Conservation (phyloP, 2,329 filamentous ascomycete species). For the Ophiostoma montium region DNA sequence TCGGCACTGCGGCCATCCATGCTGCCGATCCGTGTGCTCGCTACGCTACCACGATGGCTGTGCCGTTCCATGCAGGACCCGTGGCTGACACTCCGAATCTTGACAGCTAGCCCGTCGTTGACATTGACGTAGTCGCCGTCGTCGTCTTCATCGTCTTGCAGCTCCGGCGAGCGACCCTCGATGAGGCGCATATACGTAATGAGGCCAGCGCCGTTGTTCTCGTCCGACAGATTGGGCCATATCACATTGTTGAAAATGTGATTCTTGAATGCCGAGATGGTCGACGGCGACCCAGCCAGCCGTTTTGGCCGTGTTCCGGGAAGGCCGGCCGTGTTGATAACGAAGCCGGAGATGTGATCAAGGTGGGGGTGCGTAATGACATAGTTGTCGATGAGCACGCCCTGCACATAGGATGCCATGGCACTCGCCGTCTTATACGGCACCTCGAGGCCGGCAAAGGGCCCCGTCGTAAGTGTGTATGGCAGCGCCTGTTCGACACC, state of each 20-base stretch:
- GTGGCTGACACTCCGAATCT: slow-evolving; percentile 77
- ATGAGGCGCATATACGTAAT: slow-evolving; percentile 81
- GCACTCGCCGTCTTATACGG: slow-evolving; percentile 51
- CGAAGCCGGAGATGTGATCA: slow-evolving; percentile 82
- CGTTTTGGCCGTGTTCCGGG: slow-evolving; percentile 71
- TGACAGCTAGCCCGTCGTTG: slow-evolving; percentile 77
- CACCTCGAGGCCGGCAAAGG: slow-evolving; percentile 67
- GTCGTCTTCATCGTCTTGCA: slow-evolving; percentile 68
- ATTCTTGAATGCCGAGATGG: slow-evolving; percentile 81
- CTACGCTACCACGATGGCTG: slow-evolving; percentile 47
- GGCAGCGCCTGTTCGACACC: slow-evolving; percentile 28
- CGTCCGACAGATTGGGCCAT: slow-evolving; percentile 94
- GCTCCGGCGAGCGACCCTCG: slow-evolving; percentile 73
- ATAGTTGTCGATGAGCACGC: slow-evolving; percentile 70
- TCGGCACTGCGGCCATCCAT: slow-evolving; percentile 24
- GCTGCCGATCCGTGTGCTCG: slow-evolving; percentile 35
- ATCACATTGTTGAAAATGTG: slow-evolving; percentile 98
- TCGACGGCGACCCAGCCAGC: slow-evolving; percentile 71
- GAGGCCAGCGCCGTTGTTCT: slow-evolving; percentile 85
- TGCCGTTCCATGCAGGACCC: slow-evolving; percentile 73
- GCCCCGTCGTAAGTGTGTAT: slow-evolving; percentile 48
- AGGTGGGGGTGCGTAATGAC: slow-evolving; percentile 96
- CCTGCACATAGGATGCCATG: slow-evolving; percentile 70
- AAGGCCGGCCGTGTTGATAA: slow-evolving; percentile 82
- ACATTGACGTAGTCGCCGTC: slow-evolving; percentile 76